These are phyloP conservation scores for Cyclotella choctawhatcheeana DNA, from an alignment of 108 stramenopile genomes.

Conservation along the genomic window DNA sequence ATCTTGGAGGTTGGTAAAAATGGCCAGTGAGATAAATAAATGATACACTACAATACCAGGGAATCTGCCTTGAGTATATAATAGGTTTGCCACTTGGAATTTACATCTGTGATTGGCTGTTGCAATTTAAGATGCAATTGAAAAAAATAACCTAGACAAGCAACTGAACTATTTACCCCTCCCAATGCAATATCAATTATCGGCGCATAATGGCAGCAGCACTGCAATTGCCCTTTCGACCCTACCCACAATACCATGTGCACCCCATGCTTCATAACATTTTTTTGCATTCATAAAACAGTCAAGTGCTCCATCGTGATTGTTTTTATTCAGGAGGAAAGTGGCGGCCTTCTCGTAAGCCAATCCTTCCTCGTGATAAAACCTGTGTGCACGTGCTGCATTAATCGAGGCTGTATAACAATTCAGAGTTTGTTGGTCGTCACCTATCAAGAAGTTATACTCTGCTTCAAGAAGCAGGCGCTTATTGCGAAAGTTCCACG, in stretches of 20 bases:
- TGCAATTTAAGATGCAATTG: no score
- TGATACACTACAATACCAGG: no score
- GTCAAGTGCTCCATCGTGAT: conserved; percentile 24
- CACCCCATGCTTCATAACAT: conserved; percentile 61
- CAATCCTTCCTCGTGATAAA: conserved; percentile 58
- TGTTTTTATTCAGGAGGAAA: conserved; percentile 26
- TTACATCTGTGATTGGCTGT: no score
- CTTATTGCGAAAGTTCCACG: conserved; percentile 59
- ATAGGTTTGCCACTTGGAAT: no score
- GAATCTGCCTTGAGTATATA: no score
- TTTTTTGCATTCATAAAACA: conserved; percentile 43
- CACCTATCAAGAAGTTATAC: conserved; percentile 39
- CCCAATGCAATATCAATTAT: neutral
- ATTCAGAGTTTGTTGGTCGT: conserved; percentile 39
- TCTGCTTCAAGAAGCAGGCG: conserved; percentile 58
- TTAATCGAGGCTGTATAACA: conserved; percentile 51
- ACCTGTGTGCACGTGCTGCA: conserved; percentile 46
- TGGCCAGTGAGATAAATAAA: no score
- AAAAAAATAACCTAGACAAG: no score
- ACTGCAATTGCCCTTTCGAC: conserved; percentile 36
- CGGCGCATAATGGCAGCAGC: conserved; percentile 22
- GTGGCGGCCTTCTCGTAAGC: conserved; percentile 56
- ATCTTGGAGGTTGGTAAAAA: no score
- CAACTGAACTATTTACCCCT: no score
- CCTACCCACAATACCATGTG: conserved; percentile 44